Conservation (phyloP, 1,284 basidiomycete species). For the Afroboletus lepidellus region DNA sequence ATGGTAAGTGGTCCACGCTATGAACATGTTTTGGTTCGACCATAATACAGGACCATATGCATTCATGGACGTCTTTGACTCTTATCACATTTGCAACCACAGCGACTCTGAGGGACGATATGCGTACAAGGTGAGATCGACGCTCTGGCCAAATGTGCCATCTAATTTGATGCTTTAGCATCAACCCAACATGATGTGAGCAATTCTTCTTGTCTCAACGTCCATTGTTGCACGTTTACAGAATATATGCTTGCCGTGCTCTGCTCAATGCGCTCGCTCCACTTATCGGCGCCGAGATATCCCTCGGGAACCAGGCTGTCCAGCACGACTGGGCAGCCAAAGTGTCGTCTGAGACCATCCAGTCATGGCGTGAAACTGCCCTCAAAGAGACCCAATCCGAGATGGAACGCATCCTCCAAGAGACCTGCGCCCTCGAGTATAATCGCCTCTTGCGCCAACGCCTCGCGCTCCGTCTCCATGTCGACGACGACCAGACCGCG, state of each 20-base stretch:
- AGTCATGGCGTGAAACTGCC: constrained; percentile 61
- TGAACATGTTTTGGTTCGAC: neutral
- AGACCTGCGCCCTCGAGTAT: constrained; percentile 60
- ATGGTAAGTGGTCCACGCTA: constrained; percentile 46
- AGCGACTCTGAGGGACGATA: constrained; percentile 87
- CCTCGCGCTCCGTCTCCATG: constrained; percentile 62
- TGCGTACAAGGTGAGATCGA: constrained; percentile 66
- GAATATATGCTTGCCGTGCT: constrained; percentile 75
- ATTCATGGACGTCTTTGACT: constrained; percentile 92
- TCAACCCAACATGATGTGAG: constrained; percentile 60
- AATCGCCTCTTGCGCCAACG: constrained; percentile 70
- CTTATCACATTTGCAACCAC: constrained; percentile 91
- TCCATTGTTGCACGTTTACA: constrained; percentile 28
- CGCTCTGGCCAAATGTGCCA: neutral
- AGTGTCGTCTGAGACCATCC: constrained; percentile 51
- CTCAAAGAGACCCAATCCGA: constrained; percentile 54
- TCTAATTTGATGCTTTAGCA: constrained; percentile 32
- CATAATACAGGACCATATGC: constrained; percentile 73
- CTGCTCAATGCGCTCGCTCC: constrained; percentile 75
- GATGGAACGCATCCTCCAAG: constrained; percentile 55
- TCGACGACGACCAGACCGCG: constrained; percentile 56
- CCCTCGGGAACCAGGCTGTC: constrained; percentile 52
- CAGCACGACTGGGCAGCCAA: constrained; percentile 61
- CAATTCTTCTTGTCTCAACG: neutral
- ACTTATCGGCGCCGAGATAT: constrained; percentile 77